These are phyloP conservation scores for Pelargonium australe DNA, from an alignment of 441 rosid genomes.

Conservation along the genomic window DNA sequence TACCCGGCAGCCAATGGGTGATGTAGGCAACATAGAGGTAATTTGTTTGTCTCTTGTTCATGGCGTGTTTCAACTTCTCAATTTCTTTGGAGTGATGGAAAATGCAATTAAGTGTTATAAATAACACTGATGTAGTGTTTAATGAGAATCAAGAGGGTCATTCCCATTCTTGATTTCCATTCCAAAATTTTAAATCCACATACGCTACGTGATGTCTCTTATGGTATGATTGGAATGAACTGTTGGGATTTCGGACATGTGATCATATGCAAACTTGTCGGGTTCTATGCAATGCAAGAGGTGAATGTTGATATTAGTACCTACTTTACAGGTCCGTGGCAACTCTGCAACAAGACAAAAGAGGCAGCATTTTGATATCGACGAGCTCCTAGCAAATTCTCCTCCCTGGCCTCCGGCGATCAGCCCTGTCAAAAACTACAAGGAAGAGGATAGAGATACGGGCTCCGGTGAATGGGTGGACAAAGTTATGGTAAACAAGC, in stretches of 20 bases:
- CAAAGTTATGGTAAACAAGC: constrained; percentile 93
- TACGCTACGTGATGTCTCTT: not conserved
- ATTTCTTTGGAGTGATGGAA: too few relatives aligned
- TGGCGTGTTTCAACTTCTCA: not conserved
- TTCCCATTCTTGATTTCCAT: not conserved
- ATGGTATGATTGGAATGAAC: not conserved
- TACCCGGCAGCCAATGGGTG: constrained; percentile 51
- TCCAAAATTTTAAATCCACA: too few relatives aligned
- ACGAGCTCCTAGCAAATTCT: constrained; percentile 76
- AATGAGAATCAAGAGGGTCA: too few relatives aligned
- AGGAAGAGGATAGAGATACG: constrained; percentile 67
- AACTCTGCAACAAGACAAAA: constrained; percentile 46
- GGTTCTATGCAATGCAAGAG: not conserved
- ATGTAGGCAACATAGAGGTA: constrained; percentile 75
- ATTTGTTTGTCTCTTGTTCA: constrained; percentile 8
- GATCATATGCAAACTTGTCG: not conserved
- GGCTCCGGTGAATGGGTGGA: constrained; percentile 87
- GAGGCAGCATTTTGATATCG: constrained; percentile 69
- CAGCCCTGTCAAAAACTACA: constrained; percentile 51
- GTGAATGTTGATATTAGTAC: constrained; percentile 16
- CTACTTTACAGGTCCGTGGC: constrained; percentile 16
- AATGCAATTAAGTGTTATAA: too few relatives aligned
- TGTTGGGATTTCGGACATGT: not conserved
- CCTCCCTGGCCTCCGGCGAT: constrained; percentile 91
- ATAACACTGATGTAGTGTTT: too few relatives aligned